Percentiles rank a stretch among this genome's conserved stretches.
These are phyloP conservation scores for Mytilinidion resinicola DNA, from an alignment of 495 filamentous ascomycete genomes.

Conservation along the genomic window DNA sequence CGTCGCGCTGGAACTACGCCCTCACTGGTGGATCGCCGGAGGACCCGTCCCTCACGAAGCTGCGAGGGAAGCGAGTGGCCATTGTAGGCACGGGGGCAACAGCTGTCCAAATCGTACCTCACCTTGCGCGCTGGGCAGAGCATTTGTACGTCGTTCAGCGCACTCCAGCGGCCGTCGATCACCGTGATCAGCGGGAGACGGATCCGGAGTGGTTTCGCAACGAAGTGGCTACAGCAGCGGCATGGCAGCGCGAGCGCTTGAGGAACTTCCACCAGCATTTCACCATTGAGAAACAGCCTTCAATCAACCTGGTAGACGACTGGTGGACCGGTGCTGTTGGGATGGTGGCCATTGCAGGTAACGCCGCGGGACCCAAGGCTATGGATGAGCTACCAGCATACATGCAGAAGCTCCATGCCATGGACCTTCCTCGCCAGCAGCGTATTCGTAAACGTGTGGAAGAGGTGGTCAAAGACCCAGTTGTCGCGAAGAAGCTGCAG, in stretches of 20 bases:
- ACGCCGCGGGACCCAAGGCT: slow-evolving; percentile 16
- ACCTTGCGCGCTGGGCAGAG: slow-evolving; percentile 45
- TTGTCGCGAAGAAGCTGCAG: slow-evolving; percentile 28
- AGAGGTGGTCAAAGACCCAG: slow-evolving; percentile 31
- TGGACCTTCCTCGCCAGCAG: slow-evolving; percentile 28
- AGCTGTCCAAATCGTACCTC: slow-evolving; percentile 47
- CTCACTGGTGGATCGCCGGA: slow-evolving; percentile 47
- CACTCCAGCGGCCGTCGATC: slow-evolving; percentile 47
- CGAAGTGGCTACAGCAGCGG: slow-evolving; percentile 42
- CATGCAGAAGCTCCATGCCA: slow-evolving; percentile 17
- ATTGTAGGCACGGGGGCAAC: slow-evolving; percentile 53
- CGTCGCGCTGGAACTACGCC: slow-evolving; percentile 48
- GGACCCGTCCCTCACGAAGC: slow-evolving; percentile 40
- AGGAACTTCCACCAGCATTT: slow-evolving; percentile 25
- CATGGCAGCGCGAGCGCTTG: slow-evolving; percentile 28
- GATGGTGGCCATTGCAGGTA: slow-evolving; percentile 40
- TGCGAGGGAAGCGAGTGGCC: slow-evolving; percentile 47
- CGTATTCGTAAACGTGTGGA: slow-evolving; percentile 28
- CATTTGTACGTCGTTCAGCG: slow-evolving; percentile 53
- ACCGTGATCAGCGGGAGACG: slow-evolving; percentile 44
- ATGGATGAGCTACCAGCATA: slow-evolving; percentile 39
- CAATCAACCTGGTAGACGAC: slow-evolving; percentile 32
- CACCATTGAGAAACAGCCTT: slow-evolving; percentile 35
- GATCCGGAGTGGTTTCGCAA: slow-evolving; percentile 42
- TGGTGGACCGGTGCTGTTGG: slow-evolving; percentile 16